Conservation (phyloP, 2,329 filamentous ascomycete species). For the Lecanosticta acicola region DNA sequence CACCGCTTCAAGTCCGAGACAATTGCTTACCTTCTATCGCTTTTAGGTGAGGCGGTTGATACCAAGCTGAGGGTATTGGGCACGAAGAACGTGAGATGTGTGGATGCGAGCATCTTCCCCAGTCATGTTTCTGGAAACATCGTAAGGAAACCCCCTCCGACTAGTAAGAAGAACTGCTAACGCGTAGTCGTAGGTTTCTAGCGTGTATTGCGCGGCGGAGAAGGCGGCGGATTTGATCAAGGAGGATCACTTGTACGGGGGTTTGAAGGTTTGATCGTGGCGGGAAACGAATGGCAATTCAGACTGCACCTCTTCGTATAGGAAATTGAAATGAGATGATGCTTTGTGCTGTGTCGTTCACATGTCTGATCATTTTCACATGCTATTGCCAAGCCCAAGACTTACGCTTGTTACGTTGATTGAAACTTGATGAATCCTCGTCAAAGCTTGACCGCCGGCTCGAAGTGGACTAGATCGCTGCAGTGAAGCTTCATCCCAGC, state of each 20-base stretch:
- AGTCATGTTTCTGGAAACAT: slow-evolving; percentile 29
- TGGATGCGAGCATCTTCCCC: slow-evolving; percentile 34
- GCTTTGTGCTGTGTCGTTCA: background rate
- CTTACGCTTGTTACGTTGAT: background rate
- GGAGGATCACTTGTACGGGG: slow-evolving; percentile 25
- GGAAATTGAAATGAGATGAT: background rate
- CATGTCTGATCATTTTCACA: background rate
- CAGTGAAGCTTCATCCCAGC: background rate
- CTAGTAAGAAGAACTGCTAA: too few species aligned
- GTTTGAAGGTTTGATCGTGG: slow-evolving; percentile 7
- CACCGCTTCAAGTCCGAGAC: too few species aligned
- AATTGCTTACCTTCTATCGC: too few species aligned
- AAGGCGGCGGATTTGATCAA: slow-evolving; percentile 31
- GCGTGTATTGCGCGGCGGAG: slow-evolving; percentile 32
- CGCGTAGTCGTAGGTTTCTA: too few species aligned
- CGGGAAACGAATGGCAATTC: too few species aligned
- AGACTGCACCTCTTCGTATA: background rate
- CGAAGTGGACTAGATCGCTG: background rate
- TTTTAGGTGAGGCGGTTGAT: slow-evolving; percentile 42
- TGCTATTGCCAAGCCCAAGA: background rate
- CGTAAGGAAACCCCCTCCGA: too few species aligned
- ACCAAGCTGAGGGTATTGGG: slow-evolving; percentile 35
- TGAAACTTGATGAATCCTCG: background rate
- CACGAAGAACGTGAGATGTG: slow-evolving; percentile 33
- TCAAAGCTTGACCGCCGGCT: background rate